Percentiles rank a stretch among this genome's conserved stretches.
These are phyloP conservation scores for Pisolithus sp. DNA, from an alignment of 768 basidiomycete species.

Conservation along the genomic window DNA sequence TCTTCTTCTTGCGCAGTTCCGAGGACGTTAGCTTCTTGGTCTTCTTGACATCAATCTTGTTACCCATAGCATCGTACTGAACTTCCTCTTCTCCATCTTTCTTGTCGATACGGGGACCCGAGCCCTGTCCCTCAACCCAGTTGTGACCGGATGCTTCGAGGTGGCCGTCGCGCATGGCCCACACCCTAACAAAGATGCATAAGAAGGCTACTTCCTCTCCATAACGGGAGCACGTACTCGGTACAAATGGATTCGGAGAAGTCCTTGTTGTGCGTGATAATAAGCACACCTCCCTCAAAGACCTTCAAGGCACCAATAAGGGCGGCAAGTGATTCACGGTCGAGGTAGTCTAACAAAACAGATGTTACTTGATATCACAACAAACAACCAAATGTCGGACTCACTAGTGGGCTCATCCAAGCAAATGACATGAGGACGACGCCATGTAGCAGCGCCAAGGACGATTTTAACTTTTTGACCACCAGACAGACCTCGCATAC, in stretches of 20 bases:
- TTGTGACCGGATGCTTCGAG: slow-evolving; percentile 97
- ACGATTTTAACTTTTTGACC: slow-evolving; percentile 99
- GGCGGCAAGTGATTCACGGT: slow-evolving; percentile 98
- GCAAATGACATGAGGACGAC: slow-evolving; percentile 95
- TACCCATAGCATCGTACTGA: slow-evolving; percentile 95
- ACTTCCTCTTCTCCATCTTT: slow-evolving; percentile 86
- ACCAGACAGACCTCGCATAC: slow-evolving; percentile 97
- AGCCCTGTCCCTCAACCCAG: slow-evolving; percentile 99
- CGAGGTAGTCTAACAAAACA: slow-evolving; percentile 75
- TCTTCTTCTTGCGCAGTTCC: slow-evolving; percentile 91
- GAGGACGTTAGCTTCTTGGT: slow-evolving; percentile 75
- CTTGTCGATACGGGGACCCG: slow-evolving; percentile 93
- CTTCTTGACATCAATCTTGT: slow-evolving; percentile 88
- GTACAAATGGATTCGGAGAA: slow-evolving; percentile 98
- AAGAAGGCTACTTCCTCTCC: background rate
- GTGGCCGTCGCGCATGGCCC: slow-evolving; percentile 98
- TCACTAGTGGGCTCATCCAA: slow-evolving; percentile 92
- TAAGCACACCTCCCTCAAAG: slow-evolving; percentile 97
- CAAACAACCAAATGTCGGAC: slow-evolving; percentile 18
- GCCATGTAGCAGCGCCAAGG: slow-evolving; percentile 97
- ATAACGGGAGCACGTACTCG: slow-evolving; percentile 40
- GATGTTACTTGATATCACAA: background rate
- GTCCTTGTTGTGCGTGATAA: slow-evolving; percentile 97
- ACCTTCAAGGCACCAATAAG: slow-evolving; percentile 96
- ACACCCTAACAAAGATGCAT: slow-evolving; percentile 46